Percentiles rank a stretch among this genome's conserved stretches.
Conservation (phyloP, 2,329 filamentous ascomycete genomes). For the Amauroascus niger region DNA sequence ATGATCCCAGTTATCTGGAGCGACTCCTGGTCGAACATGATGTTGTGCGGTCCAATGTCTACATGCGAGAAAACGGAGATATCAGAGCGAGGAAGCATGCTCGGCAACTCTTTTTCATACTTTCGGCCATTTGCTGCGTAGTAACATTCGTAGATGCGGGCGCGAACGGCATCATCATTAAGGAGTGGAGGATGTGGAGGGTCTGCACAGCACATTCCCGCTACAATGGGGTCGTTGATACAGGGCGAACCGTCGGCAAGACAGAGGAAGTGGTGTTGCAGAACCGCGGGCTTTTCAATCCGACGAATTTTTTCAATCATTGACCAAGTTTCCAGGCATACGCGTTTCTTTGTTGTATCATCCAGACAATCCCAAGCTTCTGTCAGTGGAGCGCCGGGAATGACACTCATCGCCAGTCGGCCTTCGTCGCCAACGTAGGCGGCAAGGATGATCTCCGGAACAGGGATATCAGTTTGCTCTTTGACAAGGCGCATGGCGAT, state of each 20-base stretch:
- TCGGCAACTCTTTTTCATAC: slow-evolving; percentile 19
- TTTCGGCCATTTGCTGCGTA: slow-evolving; percentile 18
- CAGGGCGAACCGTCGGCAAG: slow-evolving; percentile 20
- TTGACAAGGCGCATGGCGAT: slow-evolving; percentile 13
- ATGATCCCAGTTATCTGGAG: slow-evolving; percentile 27
- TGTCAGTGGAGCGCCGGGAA: slow-evolving; percentile 17
- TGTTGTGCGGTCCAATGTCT: slow-evolving; percentile 29
- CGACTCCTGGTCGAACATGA: slow-evolving; percentile 22
- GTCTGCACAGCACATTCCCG: slow-evolving; percentile 18
- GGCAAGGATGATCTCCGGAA: slow-evolving; percentile 18
- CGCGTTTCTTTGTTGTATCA: slow-evolving; percentile 18
- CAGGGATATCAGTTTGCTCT: slow-evolving; percentile 19
- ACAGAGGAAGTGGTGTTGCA: slow-evolving; percentile 20
- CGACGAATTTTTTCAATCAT: slow-evolving; percentile 18
- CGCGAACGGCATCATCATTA: slow-evolving; percentile 19
- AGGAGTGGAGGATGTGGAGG: slow-evolving; percentile 17
- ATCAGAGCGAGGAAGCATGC: slow-evolving; percentile 22
- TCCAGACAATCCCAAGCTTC: slow-evolving; percentile 19
- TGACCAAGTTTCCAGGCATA: slow-evolving; percentile 20
- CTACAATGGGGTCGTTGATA: slow-evolving; percentile 18
- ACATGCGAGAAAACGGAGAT: slow-evolving; percentile 27
- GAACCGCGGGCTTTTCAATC: slow-evolving; percentile 16
- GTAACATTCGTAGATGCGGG: slow-evolving; percentile 24
- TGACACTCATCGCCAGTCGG: slow-evolving; percentile 18
- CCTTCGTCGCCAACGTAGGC: slow-evolving; percentile 8